Base-by-base conservation (phyloP, 1,284 basidiomycete species). In the Ganoderma multipileum region DNA sequence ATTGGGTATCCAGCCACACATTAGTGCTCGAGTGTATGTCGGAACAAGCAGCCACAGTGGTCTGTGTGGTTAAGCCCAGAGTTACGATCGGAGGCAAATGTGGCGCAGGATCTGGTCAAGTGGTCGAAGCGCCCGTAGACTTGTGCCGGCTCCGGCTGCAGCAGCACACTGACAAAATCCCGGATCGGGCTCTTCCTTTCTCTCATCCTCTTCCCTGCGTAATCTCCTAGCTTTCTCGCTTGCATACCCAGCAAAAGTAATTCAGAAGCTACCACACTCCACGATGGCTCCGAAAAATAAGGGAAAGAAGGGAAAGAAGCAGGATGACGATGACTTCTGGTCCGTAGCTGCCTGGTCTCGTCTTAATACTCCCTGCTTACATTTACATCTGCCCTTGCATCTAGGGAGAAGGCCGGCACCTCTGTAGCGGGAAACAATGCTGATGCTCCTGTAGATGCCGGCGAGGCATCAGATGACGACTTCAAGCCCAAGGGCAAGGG, bases 251-350 rank as follows among this genome's bases (percentile, higher is more conserved):
- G 20, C 55, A 58, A 38, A 58, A 58, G 55, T 38, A 58, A n/a
- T 14, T 42, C 42, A 36, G 52, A 20, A 28, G 28, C 23, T 9
- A 44, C 30, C 28, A 20, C n/a, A 57, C 42, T 6, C 18, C 7
- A 33, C 42, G n/a, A 96, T 97, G 95, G 84, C 95, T 68, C 94
- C 95, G 63, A 97, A 96, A 83, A 93, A 89, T 77, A 94, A 95
- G 79, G 92, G 88, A 71, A 96, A 96, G 84, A 96, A 95, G 80
- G 89, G 86, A 28, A 95, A 95, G 82, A 95, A 91, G 80, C 86
- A 83, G 76, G 86, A 92, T 75, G 93, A 94, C 71, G 94, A 93
- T 66, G 91, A 93, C 72, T 93, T 88, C 83, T 96, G 95, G 95
- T 95, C 73, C 67, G 89, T 76, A 64, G n/a, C 36, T 6, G 44